Evolutionary conservation across 352 stramenopile genomes (phyloP).

Genomic region (Pythium apleroticum): DNA sequence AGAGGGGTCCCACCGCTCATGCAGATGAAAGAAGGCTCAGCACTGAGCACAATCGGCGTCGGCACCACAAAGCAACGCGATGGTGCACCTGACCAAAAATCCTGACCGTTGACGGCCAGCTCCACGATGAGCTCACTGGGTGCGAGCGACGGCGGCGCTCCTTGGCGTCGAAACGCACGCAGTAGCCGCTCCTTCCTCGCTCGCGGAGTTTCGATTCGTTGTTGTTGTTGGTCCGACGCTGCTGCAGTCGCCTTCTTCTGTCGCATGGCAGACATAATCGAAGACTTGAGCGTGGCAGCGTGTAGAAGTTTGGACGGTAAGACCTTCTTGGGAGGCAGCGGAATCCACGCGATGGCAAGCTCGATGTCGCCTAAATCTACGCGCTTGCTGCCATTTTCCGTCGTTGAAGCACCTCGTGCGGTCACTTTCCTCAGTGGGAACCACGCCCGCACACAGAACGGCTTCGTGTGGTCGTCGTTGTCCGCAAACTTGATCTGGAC

Average conservation of each 20-base stretch:
- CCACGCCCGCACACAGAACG: constrained; percentile 51
- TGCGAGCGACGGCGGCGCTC: constrained; percentile 24
- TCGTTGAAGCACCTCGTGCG: constrained; percentile 12
- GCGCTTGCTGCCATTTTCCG: constrained; percentile 13
- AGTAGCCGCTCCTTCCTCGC: constrained; percentile 38
- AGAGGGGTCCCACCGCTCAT: constrained; percentile 31
- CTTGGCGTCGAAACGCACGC: constrained; percentile 27
- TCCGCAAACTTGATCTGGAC: constrained; percentile 43
- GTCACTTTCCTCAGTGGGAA: constrained; percentile 42
- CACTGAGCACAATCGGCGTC: constrained; percentile 24
- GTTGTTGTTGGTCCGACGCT: not conserved
- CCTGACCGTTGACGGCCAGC: constrained; percentile 41
- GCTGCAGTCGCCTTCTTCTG: constrained; percentile 27
- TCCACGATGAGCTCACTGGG: constrained; percentile 37
- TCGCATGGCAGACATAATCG: constrained; percentile 54
- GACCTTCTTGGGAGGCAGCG: constrained; percentile 19
- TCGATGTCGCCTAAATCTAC: constrained; percentile 49
- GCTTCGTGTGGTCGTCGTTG: constrained; percentile 18
- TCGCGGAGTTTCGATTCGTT: constrained; percentile 14
- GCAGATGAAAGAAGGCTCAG: constrained; percentile 28
- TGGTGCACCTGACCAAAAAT: constrained; percentile 36
- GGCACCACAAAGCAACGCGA: constrained; percentile 24
- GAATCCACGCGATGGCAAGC: constrained; percentile 46
- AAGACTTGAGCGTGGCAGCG: constrained; percentile 37
- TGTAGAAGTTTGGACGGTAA: constrained; percentile 13